A percentile compares a stretch with the other conserved stretches of the same genome.
Evolutionary conservation across 2,329 filamentous ascomycete species (phyloP).

Genomic region (Podosphaera fusca): DNA sequence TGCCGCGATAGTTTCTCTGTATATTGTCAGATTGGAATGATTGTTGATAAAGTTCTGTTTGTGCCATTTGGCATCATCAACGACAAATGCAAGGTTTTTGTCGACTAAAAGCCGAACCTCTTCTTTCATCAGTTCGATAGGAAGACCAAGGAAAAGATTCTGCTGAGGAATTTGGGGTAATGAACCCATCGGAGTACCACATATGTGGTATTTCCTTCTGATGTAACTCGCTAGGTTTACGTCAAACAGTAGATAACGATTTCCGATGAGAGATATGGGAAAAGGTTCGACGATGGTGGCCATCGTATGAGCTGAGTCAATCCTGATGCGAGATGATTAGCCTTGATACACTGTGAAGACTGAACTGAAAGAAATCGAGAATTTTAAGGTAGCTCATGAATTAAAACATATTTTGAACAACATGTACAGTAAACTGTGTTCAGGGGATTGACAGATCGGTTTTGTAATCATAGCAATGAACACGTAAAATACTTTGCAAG

Average conservation of each 20-base stretch:
- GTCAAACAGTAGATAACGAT: slow-evolving; percentile 77
- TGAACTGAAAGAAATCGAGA: neutral
- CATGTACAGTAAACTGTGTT: slow-evolving; percentile 24
- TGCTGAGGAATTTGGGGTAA: slow-evolving; percentile 85
- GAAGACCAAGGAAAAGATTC: slow-evolving; percentile 77
- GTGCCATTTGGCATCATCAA: slow-evolving; percentile 59
- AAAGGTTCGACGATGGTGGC: slow-evolving; percentile 27
- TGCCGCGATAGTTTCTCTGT: slow-evolving; percentile 30
- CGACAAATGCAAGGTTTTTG: slow-evolving; percentile 51
- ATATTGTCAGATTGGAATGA: slow-evolving; percentile 33
- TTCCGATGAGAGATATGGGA: slow-evolving; percentile 58
- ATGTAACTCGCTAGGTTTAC: slow-evolving; percentile 56
- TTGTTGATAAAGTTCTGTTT: slow-evolving; percentile 35
- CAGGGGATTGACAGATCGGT: slow-evolving; percentile 69
- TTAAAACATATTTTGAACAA: slow-evolving; percentile 29
- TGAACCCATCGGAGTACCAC: slow-evolving; percentile 65
- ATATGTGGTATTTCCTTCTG: slow-evolving; percentile 61
- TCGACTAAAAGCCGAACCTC: slow-evolving; percentile 66
- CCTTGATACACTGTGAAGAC: neutral
- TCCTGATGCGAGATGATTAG: neutral
- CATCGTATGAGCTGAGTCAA: neutral
- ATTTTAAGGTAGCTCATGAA: slow-evolving; percentile 18
- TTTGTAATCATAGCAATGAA: slow-evolving; percentile 34
- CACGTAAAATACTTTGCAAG: too few relatives aligned
- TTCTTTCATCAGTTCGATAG: slow-evolving; percentile 74